Evolutionary conservation across 2,329 filamentous ascomycete genomes (phyloP), one percentile per base, ranked within the genome.

Genomic region (Cadophora luteo-olivacea): DNA sequence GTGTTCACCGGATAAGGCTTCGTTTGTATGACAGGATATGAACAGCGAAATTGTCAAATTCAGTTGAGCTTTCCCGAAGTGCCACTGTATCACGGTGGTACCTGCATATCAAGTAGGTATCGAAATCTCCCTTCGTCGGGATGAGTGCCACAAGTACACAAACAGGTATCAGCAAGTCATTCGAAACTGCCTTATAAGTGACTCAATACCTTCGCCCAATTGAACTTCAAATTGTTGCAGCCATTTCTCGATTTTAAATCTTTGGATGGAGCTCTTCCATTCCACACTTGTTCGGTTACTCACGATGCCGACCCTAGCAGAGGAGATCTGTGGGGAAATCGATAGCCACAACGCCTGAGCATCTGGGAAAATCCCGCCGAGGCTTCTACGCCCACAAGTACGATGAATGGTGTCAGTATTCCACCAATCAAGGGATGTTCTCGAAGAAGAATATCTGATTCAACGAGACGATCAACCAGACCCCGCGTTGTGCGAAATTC

Each of bases 311-410:
- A 55, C 52, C 25, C 25, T 55, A 33, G 52, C 16, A 55, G 52
- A 32, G 14, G 29, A 55, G 14, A 22, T 55, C 52, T 55, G 52
- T 25, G 25, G 52, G 52, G 52, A 33, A 55, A 19, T 11, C 1
- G 52, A 33, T 55, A 55, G 33, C 52, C 52, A 55, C 25, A 55
- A 8, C 25, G 33, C 19, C 29, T 55, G 52, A 25, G 52, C 29
- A 55, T 33, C 52, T 55, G 52, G 25, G 52, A 33, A 55, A 55
- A n/a, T 12, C 25, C 52, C 29, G 52, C 14, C 52, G 52, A 33
- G 52, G 52, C 25, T 19, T 33, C 32, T 32, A 3, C 12, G 25
- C 29, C 4, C 14, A 12, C 19, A 16, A 55, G 16, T 25, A 25
- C 12, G 24, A 29, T 8, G 11, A 4, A 29, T 32, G 24, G 24